These are phyloP conservation scores for Penicillium riverlandense DNA, from an alignment of 495 filamentous ascomycete genomes.

Conservation along the genomic window DNA sequence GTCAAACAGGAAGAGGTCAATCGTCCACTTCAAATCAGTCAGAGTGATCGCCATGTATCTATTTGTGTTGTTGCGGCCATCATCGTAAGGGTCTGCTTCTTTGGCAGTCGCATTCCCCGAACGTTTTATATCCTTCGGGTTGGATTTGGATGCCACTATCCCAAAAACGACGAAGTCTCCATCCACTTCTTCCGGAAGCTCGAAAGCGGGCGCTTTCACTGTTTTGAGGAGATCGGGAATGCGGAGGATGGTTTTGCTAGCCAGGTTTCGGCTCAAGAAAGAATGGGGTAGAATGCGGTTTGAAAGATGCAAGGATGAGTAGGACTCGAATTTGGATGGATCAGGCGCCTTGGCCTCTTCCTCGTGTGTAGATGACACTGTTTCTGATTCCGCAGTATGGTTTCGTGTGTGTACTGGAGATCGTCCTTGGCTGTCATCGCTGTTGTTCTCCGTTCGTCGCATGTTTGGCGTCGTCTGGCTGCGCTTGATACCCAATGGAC, in stretches of 20 bases:
- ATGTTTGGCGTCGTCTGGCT: constrained; percentile 47
- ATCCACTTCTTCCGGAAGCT: constrained; percentile 79
- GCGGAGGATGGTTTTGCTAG: constrained; percentile 65
- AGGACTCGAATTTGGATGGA: constrained; percentile 66
- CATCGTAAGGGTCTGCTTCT: constrained; percentile 41
- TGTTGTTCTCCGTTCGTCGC: constrained; percentile 15
- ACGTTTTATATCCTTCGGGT: constrained; percentile 61
- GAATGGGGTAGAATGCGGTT: constrained; percentile 81
- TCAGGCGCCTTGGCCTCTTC: constrained; percentile 22
- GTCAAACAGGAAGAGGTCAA: constrained; percentile 89
- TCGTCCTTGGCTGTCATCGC: constrained; percentile 9
- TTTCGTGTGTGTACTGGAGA: constrained; percentile 16
- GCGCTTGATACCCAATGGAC: constrained; percentile 29
- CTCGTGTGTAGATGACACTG: constrained; percentile 10
- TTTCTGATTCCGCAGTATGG: constrained; percentile 24
- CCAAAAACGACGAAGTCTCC: constrained; percentile 82
- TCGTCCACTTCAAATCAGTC: constrained; percentile 82
- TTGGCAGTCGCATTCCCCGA: constrained; percentile 35
- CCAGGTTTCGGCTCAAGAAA: constrained; percentile 64
- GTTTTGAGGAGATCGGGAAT: constrained; percentile 76
- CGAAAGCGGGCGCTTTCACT: constrained; percentile 78
- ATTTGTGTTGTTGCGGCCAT: constrained; percentile 48
- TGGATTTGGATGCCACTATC: constrained; percentile 79
- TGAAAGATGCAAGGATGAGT: constrained; percentile 76
- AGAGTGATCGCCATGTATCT: constrained; percentile 91